Base-by-base conservation (phyloP, 2,329 filamentous ascomycete species). In the Aureobasidium mangrovei region DNA sequence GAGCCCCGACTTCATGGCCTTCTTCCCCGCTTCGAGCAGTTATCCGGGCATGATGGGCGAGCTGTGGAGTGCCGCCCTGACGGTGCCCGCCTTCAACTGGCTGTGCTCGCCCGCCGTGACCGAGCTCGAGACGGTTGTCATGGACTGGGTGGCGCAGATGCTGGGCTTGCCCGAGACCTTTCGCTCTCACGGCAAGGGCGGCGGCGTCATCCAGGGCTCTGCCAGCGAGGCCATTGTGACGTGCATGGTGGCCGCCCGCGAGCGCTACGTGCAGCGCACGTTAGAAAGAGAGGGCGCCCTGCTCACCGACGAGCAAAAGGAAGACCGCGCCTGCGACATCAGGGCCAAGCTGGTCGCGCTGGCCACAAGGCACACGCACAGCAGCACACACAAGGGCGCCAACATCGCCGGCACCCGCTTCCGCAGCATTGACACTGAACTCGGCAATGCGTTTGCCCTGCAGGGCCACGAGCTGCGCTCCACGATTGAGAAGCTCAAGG, bases 61-160 rank as follows among this genome's bases (percentile, higher is more conserved):
- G 72, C 83, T 97, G 74, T 97, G 95, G 75, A 88, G 83, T 41
- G 84, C 88, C 4, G 86, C 89, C 5, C 91, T 96, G 71, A 93
- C 84, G 9, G 88, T 88, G 12, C 89, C 91, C 1, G 89, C 89
- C 38, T 97, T 97, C 77, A 97, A 97, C 72, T 97, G 91, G 91
- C 83, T 96, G 60, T 96, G 91, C 72, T 90, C 85, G 4, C 91
- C 91, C 0, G 90, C 87, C 5, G 85, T 93, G 18, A 97, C 91
- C 0, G 91, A 97, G 72, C 79, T 97, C 45, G 91, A 97, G 75
- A 95, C 91, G 0, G 79, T 96, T 27, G 85, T 95, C 41, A 78
- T 96, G 68, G 91, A 97, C 70, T 97, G 91, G 91, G 74, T 96
- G 3, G 88, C 85, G 12, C 81, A 85, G 67, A 78, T 89, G 7